Evolutionary conservation across 768 basidiomycete genomes (phyloP), one percentile per base, ranked within the genome.

Genomic region (Phaffia tasmanica): DNA sequence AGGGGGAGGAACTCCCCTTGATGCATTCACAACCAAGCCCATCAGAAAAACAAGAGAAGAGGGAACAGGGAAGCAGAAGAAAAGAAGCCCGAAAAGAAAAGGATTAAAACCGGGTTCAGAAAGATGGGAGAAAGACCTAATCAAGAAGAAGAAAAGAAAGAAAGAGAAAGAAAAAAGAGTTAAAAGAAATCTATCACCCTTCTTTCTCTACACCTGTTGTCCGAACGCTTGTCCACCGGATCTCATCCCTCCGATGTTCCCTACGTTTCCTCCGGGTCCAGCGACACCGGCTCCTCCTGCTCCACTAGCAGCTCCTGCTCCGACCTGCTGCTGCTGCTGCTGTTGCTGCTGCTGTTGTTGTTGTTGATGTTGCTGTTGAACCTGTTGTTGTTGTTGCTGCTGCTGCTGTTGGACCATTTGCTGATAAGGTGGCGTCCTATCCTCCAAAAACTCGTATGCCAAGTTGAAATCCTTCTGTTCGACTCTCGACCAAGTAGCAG

Each of bases 391-490:
- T 5, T 21, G 18, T 50, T 62, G 61, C 47, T 62, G 61, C 14
- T 59, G 65, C 11, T 32, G 48, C 32, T 63, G 67, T 16, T 54
- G 53, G 5, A 54, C 53, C n/a, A 29, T 23, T 11, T 42, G 35
- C 11, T 42, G 35, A 42, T 42, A 42, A 11, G 35, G 35, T 42
- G 35, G 35, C 32, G 25, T 47, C 50, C 67, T 46, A 49, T 68
- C 67, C 57, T 68, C 67, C 32, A 68, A 57, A 8, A 57, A 62
- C 27, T 68, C 67, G 62, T 68, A 68, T 3, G 48, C 57, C 35
- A 68, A 61, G 56, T 56, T 63, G 23, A 68, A 68, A 62, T 68
- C 67, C 67, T 68, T 68, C 47, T 68, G 67, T 29, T 68, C 67
- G 62, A 68, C 62, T 11, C 67, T 61, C 4, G 27, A 32, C 67